Evolutionary conservation across 176 grass and related monocot species (phyloP).

Genomic region (Carex myosuroides): DNA sequence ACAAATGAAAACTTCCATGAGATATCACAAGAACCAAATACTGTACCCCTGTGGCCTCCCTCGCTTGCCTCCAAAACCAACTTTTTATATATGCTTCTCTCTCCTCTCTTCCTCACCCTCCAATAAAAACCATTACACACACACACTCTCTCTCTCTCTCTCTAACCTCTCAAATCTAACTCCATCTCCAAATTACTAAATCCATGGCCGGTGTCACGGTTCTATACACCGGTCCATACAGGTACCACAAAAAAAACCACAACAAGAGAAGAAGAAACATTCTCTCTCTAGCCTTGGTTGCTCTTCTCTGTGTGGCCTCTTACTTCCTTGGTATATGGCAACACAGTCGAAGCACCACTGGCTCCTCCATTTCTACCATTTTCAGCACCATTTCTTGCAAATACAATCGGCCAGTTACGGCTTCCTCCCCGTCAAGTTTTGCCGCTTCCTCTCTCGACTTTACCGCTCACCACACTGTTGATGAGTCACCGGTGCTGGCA

Average conservation of each 20-base stretch:
- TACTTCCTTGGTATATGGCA: slow-evolving; percentile 74
- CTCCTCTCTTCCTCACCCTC: background rate
- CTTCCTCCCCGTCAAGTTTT: background rate
- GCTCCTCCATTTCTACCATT: slow-evolving; percentile 15
- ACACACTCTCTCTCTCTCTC: background rate
- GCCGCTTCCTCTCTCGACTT: slow-evolving; percentile 47
- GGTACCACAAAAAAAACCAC: too few relatives aligned
- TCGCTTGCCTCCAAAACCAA: slow-evolving; percentile 8
- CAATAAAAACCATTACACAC: slow-evolving; percentile 1
- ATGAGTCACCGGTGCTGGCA: slow-evolving; percentile 1
- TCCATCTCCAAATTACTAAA: background rate
- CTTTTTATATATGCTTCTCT: background rate
- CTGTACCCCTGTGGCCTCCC: background rate
- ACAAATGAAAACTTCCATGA: background rate
- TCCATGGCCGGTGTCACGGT: slow-evolving; percentile 39
- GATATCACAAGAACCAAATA: background rate
- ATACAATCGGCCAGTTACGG: background rate
- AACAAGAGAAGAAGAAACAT: slow-evolving; percentile 34
- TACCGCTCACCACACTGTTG: slow-evolving; percentile 46
- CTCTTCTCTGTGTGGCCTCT: slow-evolving; percentile 46
- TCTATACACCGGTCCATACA: slow-evolving; percentile 6
- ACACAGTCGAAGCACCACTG: slow-evolving; percentile 30
- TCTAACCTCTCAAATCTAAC: background rate
- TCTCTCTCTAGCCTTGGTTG: slow-evolving; percentile 25
- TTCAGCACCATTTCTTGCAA: slow-evolving; percentile 23